A percentile compares a stretch with the other conserved stretches of the same genome.
Evolutionary conservation across 345 rosid genomes (phyloP).

Genomic region (Diplotaxis tenuifolia): DNA sequence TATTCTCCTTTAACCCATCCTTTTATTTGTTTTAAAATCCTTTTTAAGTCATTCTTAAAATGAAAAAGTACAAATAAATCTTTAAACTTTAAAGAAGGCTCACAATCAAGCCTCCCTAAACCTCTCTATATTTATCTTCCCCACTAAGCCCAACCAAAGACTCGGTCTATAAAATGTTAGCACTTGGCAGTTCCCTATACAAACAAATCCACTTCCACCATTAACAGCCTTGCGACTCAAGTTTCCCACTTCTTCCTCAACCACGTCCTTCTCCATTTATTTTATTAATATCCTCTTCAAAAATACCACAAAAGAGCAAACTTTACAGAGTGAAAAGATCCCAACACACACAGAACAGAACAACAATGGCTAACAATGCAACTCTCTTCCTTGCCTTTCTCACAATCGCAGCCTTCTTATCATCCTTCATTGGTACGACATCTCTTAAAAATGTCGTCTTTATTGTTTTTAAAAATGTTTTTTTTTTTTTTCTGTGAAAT

Average conservation of each 20-base stretch:
- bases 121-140: background rate
- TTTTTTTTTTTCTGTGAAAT: background rate
- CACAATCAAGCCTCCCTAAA: conserved; percentile 6
- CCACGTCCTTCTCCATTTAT: conserved; percentile 19
- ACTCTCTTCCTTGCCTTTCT: conserved; percentile 34
- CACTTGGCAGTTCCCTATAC: conserved; percentile 28
- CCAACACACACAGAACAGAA: background rate
- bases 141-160: conserved; percentile 29
- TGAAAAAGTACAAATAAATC: background rate
- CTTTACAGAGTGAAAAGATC: conserved; percentile 20
- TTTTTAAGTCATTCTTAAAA: conserved; percentile 19
- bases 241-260: conserved; percentile 33
- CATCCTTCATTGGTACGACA: conserved; percentile 35
- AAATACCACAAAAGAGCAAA: background rate
- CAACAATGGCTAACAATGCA: conserved; percentile 41
- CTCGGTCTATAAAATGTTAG: conserved; percentile 25
- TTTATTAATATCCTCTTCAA: conserved; percentile 13
- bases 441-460: background rate
- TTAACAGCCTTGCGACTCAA: conserved; percentile 25
- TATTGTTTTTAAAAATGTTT: background rate
- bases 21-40: background rate
- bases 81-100: conserved; percentile 15
- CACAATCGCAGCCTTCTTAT: conserved; percentile 27
- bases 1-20: conserved; percentile 15
- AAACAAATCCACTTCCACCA: conserved; percentile 31